Evolutionary conservation across 352 stramenopile genomes (phyloP).

Genomic region (Plasmopara viticola): DNA sequence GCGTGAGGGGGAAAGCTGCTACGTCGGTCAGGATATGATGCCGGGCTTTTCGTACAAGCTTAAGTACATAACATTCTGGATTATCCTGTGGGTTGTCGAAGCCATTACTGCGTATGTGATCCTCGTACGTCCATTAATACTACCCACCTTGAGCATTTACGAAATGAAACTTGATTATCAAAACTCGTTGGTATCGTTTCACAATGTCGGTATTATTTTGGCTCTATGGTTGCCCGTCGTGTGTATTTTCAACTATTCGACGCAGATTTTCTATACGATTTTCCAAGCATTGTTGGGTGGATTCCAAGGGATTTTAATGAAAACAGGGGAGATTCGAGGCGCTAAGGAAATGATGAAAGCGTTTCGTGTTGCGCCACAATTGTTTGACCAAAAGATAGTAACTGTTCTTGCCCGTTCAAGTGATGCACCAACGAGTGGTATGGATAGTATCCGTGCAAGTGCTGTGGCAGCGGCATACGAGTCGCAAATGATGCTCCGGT

Average conservation of each 20-base stretch:
- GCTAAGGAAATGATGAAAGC: slow-evolving; percentile 71
- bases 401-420: slow-evolving; percentile 50
- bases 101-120: slow-evolving; percentile 61
- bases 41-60: slow-evolving; percentile 48
- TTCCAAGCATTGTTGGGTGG: slow-evolving; percentile 59
- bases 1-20: slow-evolving; percentile 63
- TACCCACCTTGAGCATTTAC: slow-evolving; percentile 67
- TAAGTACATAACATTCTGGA: slow-evolving; percentile 66
- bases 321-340: slow-evolving; percentile 63
- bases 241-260: slow-evolving; percentile 77
- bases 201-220: slow-evolving; percentile 66
- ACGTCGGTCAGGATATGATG: slow-evolving; percentile 60
- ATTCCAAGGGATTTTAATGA: slow-evolving; percentile 68
- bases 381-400: slow-evolving; percentile 79
- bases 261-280: slow-evolving; percentile 78
- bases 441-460: slow-evolving; percentile 40
- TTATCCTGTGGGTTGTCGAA: slow-evolving; percentile 52
- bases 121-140: slow-evolving; percentile 51
- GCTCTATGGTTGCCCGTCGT: slow-evolving; percentile 58
- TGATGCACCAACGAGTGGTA: slow-evolving; percentile 40
- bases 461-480: slow-evolving; percentile 51
- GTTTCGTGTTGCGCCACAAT: slow-evolving; percentile 60
- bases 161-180: slow-evolving; percentile 63
- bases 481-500: slow-evolving; percentile 78
- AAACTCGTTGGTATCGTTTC: slow-evolving; percentile 62